Conservation (phyloP, 2,329 filamentous ascomycete species). For the Xylariaceae sp. region DNA sequence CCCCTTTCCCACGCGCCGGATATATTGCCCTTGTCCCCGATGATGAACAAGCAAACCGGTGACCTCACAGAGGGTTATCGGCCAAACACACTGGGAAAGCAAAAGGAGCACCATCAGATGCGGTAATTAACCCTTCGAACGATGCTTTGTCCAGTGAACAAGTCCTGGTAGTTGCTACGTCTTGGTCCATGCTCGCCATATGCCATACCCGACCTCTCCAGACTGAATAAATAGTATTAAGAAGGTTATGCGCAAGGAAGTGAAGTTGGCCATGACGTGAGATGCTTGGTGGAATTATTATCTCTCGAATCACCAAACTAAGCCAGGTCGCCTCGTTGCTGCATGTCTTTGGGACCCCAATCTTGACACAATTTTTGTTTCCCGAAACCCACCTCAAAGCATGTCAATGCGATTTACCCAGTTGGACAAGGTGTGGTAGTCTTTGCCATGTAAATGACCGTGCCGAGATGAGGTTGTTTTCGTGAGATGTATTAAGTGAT, state of each 20-base stretch:
- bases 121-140: slow-evolving; percentile 14
- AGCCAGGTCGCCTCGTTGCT: slow-evolving; percentile 3
- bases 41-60: slow-evolving; percentile 26
- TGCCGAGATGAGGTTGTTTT: slow-evolving; percentile 29
- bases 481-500: slow-evolving; percentile 39
- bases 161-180: slow-evolving; percentile 23
- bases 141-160: slow-evolving; percentile 18
- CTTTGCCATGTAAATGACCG: slow-evolving; percentile 20
- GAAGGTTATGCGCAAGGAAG: slow-evolving; percentile 19
- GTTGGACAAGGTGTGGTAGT: slow-evolving; percentile 4
- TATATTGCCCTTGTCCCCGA: slow-evolving; percentile 31
- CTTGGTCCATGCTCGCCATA: slow-evolving; percentile 26
- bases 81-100: slow-evolving; percentile 20
- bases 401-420: slow-evolving; percentile 8
- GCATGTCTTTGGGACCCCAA: slow-evolving; percentile 1
- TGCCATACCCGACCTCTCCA: slow-evolving; percentile 22
- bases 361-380: slow-evolving; percentile 11
- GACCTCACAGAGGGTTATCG: slow-evolving; percentile 25
- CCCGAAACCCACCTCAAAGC: slow-evolving; percentile 18
- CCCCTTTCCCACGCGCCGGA: slow-evolving; percentile 28
- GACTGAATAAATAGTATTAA: slow-evolving; percentile 15
- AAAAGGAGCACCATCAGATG: slow-evolving; percentile 16
- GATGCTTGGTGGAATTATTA: slow-evolving; percentile 22
- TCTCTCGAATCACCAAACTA: slow-evolving; percentile 23
- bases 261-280: slow-evolving; percentile 10